Percentiles rank a stretch among this genome's conserved stretches.
phyloP scores from a whole-genome alignment of 2,329 filamentous ascomycete genomes.

The Lecanoromycetidae sp. region DNA sequence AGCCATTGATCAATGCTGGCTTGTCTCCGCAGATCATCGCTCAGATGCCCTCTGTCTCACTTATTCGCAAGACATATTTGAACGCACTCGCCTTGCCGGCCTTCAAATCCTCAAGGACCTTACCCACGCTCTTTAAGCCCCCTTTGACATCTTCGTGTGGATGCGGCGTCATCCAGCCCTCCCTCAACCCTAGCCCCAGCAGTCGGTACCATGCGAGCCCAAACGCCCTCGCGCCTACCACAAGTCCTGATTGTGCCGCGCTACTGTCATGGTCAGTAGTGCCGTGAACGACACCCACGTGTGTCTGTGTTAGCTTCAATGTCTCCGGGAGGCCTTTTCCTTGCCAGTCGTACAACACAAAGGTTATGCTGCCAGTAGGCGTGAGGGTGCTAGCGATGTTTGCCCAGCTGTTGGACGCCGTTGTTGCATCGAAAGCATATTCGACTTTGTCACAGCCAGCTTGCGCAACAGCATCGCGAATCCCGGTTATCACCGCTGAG shows the following conservation, averaged over 20 bases:
- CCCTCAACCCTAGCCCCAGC: conserved; percentile 33
- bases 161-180: conserved; percentile 40
- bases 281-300: conserved; percentile 23
- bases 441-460: conserved; percentile 29
- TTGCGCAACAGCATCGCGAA: conserved; percentile 34
- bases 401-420: conserved; percentile 37
- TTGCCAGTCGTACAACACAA: conserved; percentile 33
- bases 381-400: conserved; percentile 36
- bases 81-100: conserved; percentile 48
- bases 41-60: conserved; percentile 29
- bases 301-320: conserved; percentile 30
- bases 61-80: conserved; percentile 51
- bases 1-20: too few species aligned
- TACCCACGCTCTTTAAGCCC: conserved; percentile 42
- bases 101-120: conserved; percentile 43
- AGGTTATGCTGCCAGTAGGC: conserved; percentile 26
- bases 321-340: conserved; percentile 31
- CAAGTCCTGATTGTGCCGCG: conserved; percentile 17
- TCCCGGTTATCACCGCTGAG: conserved; percentile 35
- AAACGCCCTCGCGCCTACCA: conserved; percentile 29
- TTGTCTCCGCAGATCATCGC: too few species aligned
- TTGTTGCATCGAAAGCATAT: conserved; percentile 47
- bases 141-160: conserved; percentile 39
- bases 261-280: conserved; percentile 15
- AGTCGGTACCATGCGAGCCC: conserved; percentile 34